Percentiles rank a stretch among this genome's conserved stretches.
phyloP scores from a whole-genome alignment of 805 yeast species.

The Ogataea polymorpha region DNA sequence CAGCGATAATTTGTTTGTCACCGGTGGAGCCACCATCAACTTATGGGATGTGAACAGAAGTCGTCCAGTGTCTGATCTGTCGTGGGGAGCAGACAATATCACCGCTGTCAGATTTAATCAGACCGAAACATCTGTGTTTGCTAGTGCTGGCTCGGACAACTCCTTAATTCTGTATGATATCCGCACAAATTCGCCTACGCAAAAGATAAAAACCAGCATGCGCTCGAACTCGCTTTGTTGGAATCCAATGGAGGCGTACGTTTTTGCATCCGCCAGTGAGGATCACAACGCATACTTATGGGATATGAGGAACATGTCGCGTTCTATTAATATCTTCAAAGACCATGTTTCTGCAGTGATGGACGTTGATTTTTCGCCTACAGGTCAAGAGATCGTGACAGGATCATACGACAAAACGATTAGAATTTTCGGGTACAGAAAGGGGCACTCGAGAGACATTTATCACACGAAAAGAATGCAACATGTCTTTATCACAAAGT shows the following conservation, averaged over 20 bases:
- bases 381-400: constrained; percentile 93
- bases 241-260: constrained; percentile 98
- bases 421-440: constrained; percentile 62
- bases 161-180: constrained; percentile 87
- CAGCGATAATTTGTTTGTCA: constrained; percentile 69
- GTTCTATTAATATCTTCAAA: constrained; percentile 81
- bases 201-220: constrained; percentile 78
- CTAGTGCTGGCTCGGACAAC: constrained; percentile 88
- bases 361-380: constrained; percentile 93
- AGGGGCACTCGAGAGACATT: constrained; percentile 92
- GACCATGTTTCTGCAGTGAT: constrained; percentile 96
- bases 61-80: constrained; percentile 68
- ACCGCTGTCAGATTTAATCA: constrained; percentile 80
- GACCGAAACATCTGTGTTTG: constrained; percentile 84
- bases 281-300: constrained; percentile 93
- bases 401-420: constrained; percentile 95
- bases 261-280: constrained; percentile 88
- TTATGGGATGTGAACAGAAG: constrained; percentile 89
- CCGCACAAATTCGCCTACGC: constrained; percentile 88
- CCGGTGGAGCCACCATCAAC: constrained; percentile 88
- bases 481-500: constrained; percentile 79
- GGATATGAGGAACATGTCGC: constrained; percentile 90
- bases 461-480: constrained; percentile 99
- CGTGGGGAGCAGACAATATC: constrained; percentile 97
- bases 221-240: constrained; percentile 84